Evolutionary conservation across 345 rosid species (phyloP).

Genomic region (Acer yangbiense): DNA sequence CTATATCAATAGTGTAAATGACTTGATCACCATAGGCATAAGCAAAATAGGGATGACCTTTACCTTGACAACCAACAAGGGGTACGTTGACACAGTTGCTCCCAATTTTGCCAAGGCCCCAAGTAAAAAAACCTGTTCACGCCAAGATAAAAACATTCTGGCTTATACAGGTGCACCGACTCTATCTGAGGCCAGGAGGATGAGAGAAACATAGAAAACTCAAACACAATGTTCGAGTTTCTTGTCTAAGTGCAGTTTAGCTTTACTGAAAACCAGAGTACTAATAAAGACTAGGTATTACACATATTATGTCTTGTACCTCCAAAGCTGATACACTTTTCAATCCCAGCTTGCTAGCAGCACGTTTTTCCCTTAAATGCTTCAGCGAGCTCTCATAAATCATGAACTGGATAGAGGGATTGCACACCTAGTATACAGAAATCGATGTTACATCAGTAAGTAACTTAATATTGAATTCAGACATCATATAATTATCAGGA

Average conservation of each 20-base stretch:
- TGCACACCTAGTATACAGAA: slow-evolving; percentile 55
- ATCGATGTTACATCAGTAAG: slow-evolving; percentile 2
- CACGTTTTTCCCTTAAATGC: slow-evolving; percentile 49
- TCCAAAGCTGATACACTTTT: slow-evolving; percentile 58
- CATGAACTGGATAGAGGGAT: slow-evolving; percentile 79
- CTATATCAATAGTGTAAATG: background rate
- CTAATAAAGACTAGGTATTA: slow-evolving; percentile 4
- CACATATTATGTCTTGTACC: slow-evolving; percentile 32
- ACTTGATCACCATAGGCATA: background rate
- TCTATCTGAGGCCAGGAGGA: background rate
- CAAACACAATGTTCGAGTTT: background rate
- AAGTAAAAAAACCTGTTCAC: slow-evolving; percentile 52
- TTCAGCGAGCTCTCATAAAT: slow-evolving; percentile 63
- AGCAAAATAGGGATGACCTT: slow-evolving; percentile 9
- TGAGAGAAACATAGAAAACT: background rate
- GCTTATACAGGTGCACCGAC: background rate
- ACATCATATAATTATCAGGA: background rate
- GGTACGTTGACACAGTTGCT: slow-evolving; percentile 68
- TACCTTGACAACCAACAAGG: slow-evolving; percentile 75
- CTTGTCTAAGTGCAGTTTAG: background rate
- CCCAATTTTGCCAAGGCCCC: slow-evolving; percentile 79
- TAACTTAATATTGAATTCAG: slow-evolving; percentile 13
- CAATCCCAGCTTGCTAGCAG: slow-evolving; percentile 36
- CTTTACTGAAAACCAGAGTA: background rate
- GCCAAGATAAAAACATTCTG: background rate